phyloP scores from a whole-genome alignment of 495 filamentous ascomycete genomes.

The Stereocaulon alpinum region DNA sequence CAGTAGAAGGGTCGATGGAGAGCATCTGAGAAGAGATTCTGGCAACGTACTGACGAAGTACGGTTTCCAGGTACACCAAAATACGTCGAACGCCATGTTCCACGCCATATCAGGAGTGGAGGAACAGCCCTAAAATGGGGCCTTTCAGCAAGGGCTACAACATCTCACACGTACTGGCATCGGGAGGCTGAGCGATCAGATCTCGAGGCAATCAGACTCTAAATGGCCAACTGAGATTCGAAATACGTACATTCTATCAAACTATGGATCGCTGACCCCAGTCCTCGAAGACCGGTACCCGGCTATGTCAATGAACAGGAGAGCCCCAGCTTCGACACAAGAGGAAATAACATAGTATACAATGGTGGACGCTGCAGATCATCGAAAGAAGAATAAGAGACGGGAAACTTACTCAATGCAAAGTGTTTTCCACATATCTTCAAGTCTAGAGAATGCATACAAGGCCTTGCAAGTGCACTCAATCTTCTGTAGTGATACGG shows the following conservation, averaged over 20 bases:
- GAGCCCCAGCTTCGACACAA: neutral
- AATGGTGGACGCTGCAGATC: neutral
- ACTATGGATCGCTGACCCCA: neutral
- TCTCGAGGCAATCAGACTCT: neutral
- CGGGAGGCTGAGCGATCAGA: neutral
- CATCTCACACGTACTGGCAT: neutral
- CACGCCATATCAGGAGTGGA: conserved; percentile 59
- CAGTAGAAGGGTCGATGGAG: conserved; percentile 89
- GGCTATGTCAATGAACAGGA: neutral
- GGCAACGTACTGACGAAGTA: conserved; percentile 51
- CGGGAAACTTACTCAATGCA: conserved; percentile 65
- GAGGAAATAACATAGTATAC: neutral
- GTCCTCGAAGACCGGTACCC: neutral
- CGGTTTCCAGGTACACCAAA: conserved; percentile 47
- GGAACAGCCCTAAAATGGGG: conserved; percentile 28
- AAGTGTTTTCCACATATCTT: conserved; percentile 84
- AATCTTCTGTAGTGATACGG: conserved; percentile 47
- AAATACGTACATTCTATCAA: neutral
- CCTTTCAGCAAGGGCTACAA: conserved; percentile 10
- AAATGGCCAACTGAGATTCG: neutral
- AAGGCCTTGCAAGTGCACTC: conserved; percentile 82
- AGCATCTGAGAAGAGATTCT: conserved; percentile 78
- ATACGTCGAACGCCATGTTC: conserved; percentile 78
- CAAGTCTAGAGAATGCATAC: conserved; percentile 73
- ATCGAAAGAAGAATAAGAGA: conserved; percentile 9